A percentile compares a stretch with the other conserved stretches of the same genome.
These are phyloP conservation scores for Dicorynia guianensis DNA, from an alignment of 306 rosid genomes.

Conservation along the genomic window DNA sequence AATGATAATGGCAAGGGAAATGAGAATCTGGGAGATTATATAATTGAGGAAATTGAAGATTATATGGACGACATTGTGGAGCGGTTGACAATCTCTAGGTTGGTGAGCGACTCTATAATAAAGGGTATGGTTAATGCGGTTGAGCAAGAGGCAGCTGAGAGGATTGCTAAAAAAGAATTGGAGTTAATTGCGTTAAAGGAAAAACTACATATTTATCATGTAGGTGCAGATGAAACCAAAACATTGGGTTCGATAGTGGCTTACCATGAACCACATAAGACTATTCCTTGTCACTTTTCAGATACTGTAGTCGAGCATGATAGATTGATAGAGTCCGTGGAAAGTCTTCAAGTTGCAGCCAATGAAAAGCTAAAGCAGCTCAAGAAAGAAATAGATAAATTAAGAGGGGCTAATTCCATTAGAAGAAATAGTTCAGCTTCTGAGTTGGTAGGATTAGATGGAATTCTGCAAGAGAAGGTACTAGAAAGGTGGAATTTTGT, in stretches of 20 bases:
- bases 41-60: slow-evolving; percentile 76
- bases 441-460: slow-evolving; percentile 69
- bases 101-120: slow-evolving; percentile 86
- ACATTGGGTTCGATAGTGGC: slow-evolving; percentile 28
- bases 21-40: slow-evolving; percentile 49
- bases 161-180: slow-evolving; percentile 69
- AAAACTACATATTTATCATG: slow-evolving; percentile 42
- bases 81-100: slow-evolving; percentile 74
- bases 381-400: slow-evolving; percentile 64
- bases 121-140: slow-evolving; percentile 83
- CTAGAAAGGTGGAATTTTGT: slow-evolving; percentile 62
- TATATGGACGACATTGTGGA: slow-evolving; percentile 61
- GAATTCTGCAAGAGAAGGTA: slow-evolving; percentile 63
- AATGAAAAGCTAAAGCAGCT: slow-evolving; percentile 63
- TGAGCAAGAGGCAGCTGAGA: slow-evolving; percentile 73
- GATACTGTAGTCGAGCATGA: slow-evolving; percentile 45
- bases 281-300: slow-evolving; percentile 14
- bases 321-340: slow-evolving; percentile 40
- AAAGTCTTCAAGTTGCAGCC: slow-evolving; percentile 49
- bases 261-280: slow-evolving; percentile 35
- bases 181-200: slow-evolving; percentile 72
- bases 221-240: slow-evolving; percentile 46
- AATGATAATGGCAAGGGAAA: slow-evolving; percentile 45
- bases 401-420: slow-evolving; percentile 50
- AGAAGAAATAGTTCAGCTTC: slow-evolving; percentile 62